Conservation (phyloP, 1,139 yeast species). For the Taphrina wiesneri region DNA sequence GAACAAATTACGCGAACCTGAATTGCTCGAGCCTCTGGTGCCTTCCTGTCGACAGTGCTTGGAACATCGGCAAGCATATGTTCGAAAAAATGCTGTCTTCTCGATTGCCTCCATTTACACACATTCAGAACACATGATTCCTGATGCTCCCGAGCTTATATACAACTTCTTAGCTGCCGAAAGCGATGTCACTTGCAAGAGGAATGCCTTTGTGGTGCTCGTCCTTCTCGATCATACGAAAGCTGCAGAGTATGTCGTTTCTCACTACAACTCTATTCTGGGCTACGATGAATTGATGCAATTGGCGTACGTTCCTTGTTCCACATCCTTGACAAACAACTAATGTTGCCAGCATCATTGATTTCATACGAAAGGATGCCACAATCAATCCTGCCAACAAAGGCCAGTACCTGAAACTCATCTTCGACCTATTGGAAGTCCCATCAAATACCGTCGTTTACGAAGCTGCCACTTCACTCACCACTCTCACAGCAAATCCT, state of each 20-base stretch:
- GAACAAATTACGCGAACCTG: constrained; percentile 88
- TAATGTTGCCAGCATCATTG: constrained; percentile 55
- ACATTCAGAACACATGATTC: constrained; percentile 74
- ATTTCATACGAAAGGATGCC: constrained; percentile 63
- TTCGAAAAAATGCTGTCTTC: constrained; percentile 93
- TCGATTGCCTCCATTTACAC: constrained; percentile 81
- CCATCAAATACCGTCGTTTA: constrained; percentile 76
- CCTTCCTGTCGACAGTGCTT: constrained; percentile 89
- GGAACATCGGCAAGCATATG: constrained; percentile 96
- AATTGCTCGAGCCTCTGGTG: constrained; percentile 89
- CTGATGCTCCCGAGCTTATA: constrained; percentile 89
- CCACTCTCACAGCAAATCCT: constrained; percentile 69
- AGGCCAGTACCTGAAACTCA: constrained; percentile 68
- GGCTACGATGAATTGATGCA: constrained; percentile 83
- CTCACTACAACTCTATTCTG: constrained; percentile 62
- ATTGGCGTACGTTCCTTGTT: constrained; percentile 52
- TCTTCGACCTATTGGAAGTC: constrained; percentile 71
- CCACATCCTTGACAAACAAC: background rate
- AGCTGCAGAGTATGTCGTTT: constrained; percentile 79
- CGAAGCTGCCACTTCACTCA: constrained; percentile 87
- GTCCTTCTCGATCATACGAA: constrained; percentile 80
- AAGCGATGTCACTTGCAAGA: constrained; percentile 88
- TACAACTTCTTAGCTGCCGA: constrained; percentile 74
- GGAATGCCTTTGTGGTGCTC: constrained; percentile 91
- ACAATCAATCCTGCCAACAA: constrained; percentile 59